Base-by-base conservation (phyloP, 73 alveolate species). In the Paramecium primaurelia region DNA sequence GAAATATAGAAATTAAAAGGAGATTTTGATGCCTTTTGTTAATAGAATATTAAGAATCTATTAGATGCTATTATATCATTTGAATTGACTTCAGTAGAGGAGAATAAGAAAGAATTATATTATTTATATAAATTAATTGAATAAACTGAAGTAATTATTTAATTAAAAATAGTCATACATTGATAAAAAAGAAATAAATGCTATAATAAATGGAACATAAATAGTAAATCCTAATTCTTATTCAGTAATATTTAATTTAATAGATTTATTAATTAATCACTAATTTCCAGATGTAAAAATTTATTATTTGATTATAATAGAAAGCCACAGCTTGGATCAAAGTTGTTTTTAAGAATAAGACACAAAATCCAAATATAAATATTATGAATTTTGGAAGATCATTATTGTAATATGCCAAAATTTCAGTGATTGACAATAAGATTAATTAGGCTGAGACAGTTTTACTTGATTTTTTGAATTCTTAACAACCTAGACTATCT, bases 251-350 rank as follows among this genome's bases (percentile, higher is more conserved):
- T 42, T 45, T 6, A 80, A 80, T 80, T n/a, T 80, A 25, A 80
- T 80, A 45, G 91, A 80, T 80, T 28, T 80, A 10, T 47, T 80
- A 20, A 42, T 80, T 8, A 45, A 45, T 42, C 32, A 45, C 20
- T 12, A 80, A 80, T 49, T 25, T 25, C 58, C 44, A 44, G 91
- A 80, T 80, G 91, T 80, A 80, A 80, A 22, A 40, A 6, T 10
- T 9, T 12, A 44, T 42, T 20, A n/a, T 16, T 18, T 18, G 9
- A 11, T 80, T 26, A 0, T 45, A 2, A 18, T 11, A 80, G 91
- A 80, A 80, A 80, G 91, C 91, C 49, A 12, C 44, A 1, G 49
- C 91, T 6, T 80, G 91, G 91, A 80, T 80, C 0, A 80, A 80
- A 80, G 77, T 80, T 20, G 18, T 80, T 16, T 80, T 80, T 80